Evolutionary conservation across 257 asterid genomes (phyloP), one percentile per base, ranked within the genome.

Genomic region (Przewalskia tangutica): DNA sequence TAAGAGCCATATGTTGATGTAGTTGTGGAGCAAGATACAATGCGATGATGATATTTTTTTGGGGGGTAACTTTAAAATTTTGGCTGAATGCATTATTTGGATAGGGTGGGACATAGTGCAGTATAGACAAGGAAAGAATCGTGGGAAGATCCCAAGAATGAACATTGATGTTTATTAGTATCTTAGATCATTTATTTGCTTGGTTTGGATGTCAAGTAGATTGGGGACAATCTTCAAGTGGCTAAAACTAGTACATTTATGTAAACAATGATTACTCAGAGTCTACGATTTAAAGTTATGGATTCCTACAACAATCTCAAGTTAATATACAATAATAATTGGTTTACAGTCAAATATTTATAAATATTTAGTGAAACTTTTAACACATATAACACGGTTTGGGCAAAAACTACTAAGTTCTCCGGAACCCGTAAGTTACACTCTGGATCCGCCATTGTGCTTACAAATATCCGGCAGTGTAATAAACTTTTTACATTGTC

Each of bases 141-240:
- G 88, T 63, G 73, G 89, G 84, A 85, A 89, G 89, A 86, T 87
- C 50, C 68, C 64, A 83, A 78, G 64, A 87, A 75, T 87, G 64
- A 85, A 86, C 64, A 53, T 82, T 82, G 85, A 85, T 86, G 88
- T 80, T 83, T 83, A 27, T 27, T 84, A 81, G 73, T 81, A 42
- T 44, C 36, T 58, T 79, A 73, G 87, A 81, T 86, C 88, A 91
- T 91, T 92, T 87, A 91, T 86, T 92, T 86, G 84, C 89, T 86
- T 83, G 89, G 92, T 88, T 89, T 85, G 63, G 84, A 76, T 93
- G 94, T 89, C 91, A 86, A 90, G 85, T 79, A 66, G 89, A 89
- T 88, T 81, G 90, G 91, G 86, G 89, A 88, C 93, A 90, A 83
- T 83, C 55, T 85, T 85, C 91, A 84, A 88, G 89, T 89, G 92